Base-by-base conservation (phyloP, 2,329 filamentous ascomycete species). In the Orbilia quercus region DNA sequence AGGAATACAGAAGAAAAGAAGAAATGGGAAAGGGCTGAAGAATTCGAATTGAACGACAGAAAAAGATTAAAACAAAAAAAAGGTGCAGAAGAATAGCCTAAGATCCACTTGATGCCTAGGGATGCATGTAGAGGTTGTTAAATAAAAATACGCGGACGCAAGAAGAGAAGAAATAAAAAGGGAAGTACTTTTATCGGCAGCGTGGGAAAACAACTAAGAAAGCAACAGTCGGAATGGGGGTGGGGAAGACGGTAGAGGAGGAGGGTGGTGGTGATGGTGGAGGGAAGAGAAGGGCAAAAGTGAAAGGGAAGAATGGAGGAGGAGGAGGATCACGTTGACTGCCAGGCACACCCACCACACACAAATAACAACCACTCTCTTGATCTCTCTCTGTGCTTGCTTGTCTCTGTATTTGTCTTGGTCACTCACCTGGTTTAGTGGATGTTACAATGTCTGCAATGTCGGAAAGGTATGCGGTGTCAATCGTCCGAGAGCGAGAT, bases 11-110 rank as follows among this genome's bases (percentile, higher is more conserved):
- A 60, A 54, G 23, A 59, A 53, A 38, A 54, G 76, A 58, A 74
- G 60, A 74, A 65, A 55, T 34, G n/a, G n/a, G n/a, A n/a, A 76
- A 74, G 73, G 64, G 62, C 65, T 73, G 58, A 70, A 76, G 65
- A 67, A 71, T 62, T 51, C 58, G 25, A 72, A 63, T 36, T 47
- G 45, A 71, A 58, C 63, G 62, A 63, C 45, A 28, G 36, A 57
- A 25, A n/a, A n/a, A n/a, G n/a, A n/a, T n/a, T n/a, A n/a, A n/a
- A 50, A 73, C 55, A 64, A 60, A 36, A 4, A 31, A 66, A 71
- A 58, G 58, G 48, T n/a, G 36, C 16, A 25, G 20, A 44, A n/a
- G 36, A 64, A 64, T 53, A 31, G 48, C 36, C 54, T 58, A 47
- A 59, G 44, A 42, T 55, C 40, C 42, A 51, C 28, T 31, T 31